These are phyloP conservation scores for Fusarium abutilonis DNA, from an alignment of 2,329 filamentous ascomycete species.

Conservation along the genomic window DNA sequence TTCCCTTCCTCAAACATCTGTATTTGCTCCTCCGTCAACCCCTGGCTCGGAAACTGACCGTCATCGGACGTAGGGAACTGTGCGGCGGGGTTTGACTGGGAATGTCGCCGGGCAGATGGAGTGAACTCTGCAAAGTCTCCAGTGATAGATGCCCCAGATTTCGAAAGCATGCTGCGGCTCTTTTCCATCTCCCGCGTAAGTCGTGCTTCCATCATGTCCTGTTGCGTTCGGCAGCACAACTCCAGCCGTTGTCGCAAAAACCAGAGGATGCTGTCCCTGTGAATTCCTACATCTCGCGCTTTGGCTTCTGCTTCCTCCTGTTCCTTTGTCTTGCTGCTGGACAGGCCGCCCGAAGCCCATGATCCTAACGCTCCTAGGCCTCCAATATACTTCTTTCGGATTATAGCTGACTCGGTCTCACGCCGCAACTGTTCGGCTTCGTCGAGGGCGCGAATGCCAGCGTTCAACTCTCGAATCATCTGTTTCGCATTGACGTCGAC, in stretches of 20 bases:
- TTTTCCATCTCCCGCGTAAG: constrained; percentile 87
- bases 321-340: constrained; percentile 65
- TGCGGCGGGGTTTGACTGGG: constrained; percentile 28
- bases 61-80: constrained; percentile 39
- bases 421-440: constrained; percentile 85
- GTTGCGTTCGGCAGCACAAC: constrained; percentile 79
- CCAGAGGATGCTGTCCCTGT: constrained; percentile 86
- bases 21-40: constrained; percentile 83
- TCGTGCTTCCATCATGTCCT: constrained; percentile 91
- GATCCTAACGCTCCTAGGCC: constrained; percentile 70
- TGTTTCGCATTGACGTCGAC: constrained; percentile 89
- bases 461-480: constrained; percentile 85
- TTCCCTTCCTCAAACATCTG: constrained; percentile 96
- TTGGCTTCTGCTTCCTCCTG: constrained; percentile 77
- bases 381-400: constrained; percentile 74
- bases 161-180: constrained; percentile 85
- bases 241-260: constrained; percentile 80
- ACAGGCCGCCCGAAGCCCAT: constrained; percentile 71
- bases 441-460: constrained; percentile 80
- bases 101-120: constrained; percentile 37
- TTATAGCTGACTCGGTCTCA: constrained; percentile 75
- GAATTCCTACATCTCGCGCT: constrained; percentile 71
- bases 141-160: constrained; percentile 56
- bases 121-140: constrained; percentile 50
- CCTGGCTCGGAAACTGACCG: constrained; percentile 51